Base-by-base conservation (phyloP, 495 filamentous ascomycete species). In the Rostrohypoxylon terebratum region DNA sequence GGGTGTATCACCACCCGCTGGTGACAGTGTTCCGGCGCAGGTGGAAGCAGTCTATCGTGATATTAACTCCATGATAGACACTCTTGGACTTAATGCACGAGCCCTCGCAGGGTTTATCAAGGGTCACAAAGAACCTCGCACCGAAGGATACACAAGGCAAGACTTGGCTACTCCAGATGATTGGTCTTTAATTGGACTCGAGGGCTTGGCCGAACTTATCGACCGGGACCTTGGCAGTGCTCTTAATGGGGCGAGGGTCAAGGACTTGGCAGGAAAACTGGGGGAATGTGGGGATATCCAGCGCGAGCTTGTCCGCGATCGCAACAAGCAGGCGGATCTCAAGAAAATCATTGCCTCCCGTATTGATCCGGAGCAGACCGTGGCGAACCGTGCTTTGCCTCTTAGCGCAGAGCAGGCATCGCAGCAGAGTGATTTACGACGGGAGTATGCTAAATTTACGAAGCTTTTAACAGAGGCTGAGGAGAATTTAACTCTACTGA, bases 51-150 rank as follows among this genome's bases (percentile, higher is more conserved):
- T 98, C 0, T 98, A 94, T 80, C 87, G 93, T 13, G 96, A 98
- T 71, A 93, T 97, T 73, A 98, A 98, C 78, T 92, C 91, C 11
- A 99, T 98, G 96, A 87, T 98, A 28, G 94, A 98, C 75, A 94
- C 92, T 1, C 79, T 98, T 18, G 96, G 94, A 6, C 84, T 98
- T 34, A 98, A 98, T 78, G 89, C 91, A 25, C 89, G 93, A 4
- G 87, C 90, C 10, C 79, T 99, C 25, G 82, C 88, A 50, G 86
- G 87, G 0, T 99, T 93, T 76, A 84, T 93, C 25, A 82, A 84
- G 38, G 90, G 89, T 20, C 91, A 94, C 63, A 82, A 71, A 0
- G 77, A 86, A 33, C 77, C 87, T 34, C 81, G 81, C 58, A 83
- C 89, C 60, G 79, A 76, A 16, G 81, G 82, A 1, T 85, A 90